Evolutionary conservation across 2,329 filamentous ascomycete species (phyloP).

Genomic region (Fusarium nematophilum): DNA sequence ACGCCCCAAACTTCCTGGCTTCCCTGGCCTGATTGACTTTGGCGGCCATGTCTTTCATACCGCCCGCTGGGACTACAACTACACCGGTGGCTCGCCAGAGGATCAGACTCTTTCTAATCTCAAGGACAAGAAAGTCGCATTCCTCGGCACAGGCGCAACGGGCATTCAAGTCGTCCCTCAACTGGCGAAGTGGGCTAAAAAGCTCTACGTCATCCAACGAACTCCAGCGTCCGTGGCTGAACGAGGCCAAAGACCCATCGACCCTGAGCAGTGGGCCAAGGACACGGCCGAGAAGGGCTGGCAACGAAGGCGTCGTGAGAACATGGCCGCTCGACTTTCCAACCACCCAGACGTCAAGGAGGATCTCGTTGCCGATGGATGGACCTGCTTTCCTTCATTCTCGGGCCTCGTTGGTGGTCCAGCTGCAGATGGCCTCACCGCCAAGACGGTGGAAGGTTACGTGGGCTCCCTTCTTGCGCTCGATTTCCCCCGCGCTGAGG

Average conservation of each 20-base stretch:
- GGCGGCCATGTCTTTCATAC: conserved; percentile 58
- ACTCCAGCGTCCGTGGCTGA: conserved; percentile 59
- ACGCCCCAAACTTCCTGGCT: conserved; percentile 55
- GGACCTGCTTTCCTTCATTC: conserved; percentile 40
- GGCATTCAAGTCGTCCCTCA: conserved; percentile 58
- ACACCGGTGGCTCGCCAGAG: conserved; percentile 54
- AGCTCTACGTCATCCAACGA: conserved; percentile 67
- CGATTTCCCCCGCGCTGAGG: background rate
- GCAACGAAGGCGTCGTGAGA: conserved; percentile 55
- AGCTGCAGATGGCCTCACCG: background rate
- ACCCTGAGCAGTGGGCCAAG: conserved; percentile 54
- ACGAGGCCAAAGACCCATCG: conserved; percentile 54
- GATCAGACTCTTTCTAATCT: conserved; percentile 58
- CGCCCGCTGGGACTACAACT: conserved; percentile 57
- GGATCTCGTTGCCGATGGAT: conserved; percentile 62
- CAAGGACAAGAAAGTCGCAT: conserved; percentile 57
- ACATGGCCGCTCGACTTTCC: conserved; percentile 35
- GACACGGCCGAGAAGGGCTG: conserved; percentile 57
- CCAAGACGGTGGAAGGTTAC: background rate
- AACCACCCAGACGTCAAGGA: conserved; percentile 57
- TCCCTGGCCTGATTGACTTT: conserved; percentile 56
- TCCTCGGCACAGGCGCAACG: conserved; percentile 64
- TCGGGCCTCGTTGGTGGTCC: background rate
- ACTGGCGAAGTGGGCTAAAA: conserved; percentile 59
- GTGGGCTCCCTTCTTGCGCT: background rate